Percentiles rank a stretch among this genome's conserved stretches.
These are phyloP conservation scores for Gossypium thurberi DNA, from an alignment of 345 rosid genomes.

Conservation along the genomic window DNA sequence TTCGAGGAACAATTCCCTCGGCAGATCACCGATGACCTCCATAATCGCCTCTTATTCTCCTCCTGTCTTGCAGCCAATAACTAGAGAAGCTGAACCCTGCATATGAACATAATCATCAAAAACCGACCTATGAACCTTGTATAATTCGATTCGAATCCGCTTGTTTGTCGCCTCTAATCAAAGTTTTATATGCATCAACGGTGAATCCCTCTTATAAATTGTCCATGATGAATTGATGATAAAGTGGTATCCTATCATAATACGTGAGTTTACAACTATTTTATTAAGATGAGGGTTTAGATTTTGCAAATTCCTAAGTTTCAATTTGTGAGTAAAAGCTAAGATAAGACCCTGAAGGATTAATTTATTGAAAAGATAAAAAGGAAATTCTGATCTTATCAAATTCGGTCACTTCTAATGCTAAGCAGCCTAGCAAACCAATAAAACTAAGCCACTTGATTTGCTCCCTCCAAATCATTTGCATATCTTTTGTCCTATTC, in stretches of 20 bases:
- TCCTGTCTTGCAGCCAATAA: not conserved
- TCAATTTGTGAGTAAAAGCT: not conserved
- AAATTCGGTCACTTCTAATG: not conserved
- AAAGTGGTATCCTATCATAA: too few species aligned
- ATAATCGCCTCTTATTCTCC: not conserved
- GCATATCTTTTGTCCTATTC: not conserved
- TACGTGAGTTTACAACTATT: too few species aligned
- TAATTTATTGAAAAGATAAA: not conserved
- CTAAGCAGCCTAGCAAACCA: not conserved
- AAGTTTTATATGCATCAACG: not conserved
- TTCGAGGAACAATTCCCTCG: not conserved
- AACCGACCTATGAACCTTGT: not conserved
- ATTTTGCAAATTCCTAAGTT: not conserved
- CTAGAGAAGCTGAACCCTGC: not conserved
- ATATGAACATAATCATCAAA: not conserved
- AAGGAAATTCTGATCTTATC: not conserved
- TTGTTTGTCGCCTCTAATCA: too few species aligned
- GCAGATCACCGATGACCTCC: slow-evolving; percentile 2
- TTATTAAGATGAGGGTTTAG: too few species aligned
- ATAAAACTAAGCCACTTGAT: not conserved
- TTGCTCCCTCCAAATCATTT: not conserved
- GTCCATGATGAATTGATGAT: too few species aligned
- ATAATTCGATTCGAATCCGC: too few species aligned
- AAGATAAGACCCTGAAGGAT: not conserved
- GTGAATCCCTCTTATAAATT: too few species aligned